Evolutionary conservation across 2,329 filamentous ascomycete genomes (phyloP).

Genomic region (Verticillium zaregamsianum): DNA sequence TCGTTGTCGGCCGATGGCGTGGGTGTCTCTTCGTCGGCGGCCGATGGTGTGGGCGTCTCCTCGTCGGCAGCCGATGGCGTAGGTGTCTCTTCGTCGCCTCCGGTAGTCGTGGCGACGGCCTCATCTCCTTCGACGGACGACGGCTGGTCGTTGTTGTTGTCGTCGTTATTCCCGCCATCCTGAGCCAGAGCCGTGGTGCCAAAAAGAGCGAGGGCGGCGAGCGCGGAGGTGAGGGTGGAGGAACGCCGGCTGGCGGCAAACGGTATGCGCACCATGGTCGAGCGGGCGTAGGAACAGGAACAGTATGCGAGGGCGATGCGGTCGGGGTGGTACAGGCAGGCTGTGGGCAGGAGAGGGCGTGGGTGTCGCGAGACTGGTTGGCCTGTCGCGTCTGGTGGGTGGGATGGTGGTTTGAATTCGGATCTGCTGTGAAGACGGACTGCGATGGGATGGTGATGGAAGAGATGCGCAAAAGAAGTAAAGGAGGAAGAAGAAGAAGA

Average conservation of each 20-base stretch:
- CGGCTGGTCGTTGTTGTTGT: conserved; percentile 2
- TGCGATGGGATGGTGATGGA: neutral
- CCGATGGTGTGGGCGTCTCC: neutral
- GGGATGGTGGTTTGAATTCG: neutral
- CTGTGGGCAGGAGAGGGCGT: neutral
- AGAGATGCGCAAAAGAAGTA: neutral
- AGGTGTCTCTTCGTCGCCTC: conserved; percentile 7
- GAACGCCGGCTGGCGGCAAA: conserved; percentile 8
- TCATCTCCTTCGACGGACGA: neutral
- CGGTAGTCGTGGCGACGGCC: neutral
- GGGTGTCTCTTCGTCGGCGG: conserved; percentile 7
- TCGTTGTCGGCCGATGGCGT: neutral
- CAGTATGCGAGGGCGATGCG: neutral
- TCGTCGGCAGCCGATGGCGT: neutral
- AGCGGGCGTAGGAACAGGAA: neutral
- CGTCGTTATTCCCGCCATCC: conserved; percentile 7
- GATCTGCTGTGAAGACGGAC: neutral
- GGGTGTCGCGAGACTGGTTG: neutral
- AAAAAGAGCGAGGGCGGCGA: conserved; percentile 44
- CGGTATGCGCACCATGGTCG: conserved; percentile 8
- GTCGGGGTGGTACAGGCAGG: neutral
- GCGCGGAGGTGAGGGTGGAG: conserved; percentile 75
- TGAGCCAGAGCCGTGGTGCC: conserved; percentile 28
- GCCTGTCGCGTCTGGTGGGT: neutral
- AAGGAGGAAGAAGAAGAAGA: neutral